Percentiles rank a stretch among this genome's conserved stretches.
Evolutionary conservation across 306 rosid species (phyloP).

Genomic region (Abrus precatorius): DNA sequence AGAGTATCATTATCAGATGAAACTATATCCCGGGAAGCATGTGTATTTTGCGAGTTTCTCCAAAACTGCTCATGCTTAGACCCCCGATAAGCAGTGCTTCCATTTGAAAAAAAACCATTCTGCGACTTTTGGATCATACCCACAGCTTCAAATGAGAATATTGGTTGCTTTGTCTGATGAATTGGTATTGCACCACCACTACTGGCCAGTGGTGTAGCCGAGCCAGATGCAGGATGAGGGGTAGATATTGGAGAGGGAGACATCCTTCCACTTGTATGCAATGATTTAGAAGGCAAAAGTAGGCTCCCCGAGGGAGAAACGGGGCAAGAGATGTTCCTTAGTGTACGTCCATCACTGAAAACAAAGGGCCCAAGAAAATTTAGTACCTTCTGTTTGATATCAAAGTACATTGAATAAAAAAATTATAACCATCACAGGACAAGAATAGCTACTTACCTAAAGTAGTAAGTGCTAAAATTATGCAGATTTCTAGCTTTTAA

Average conservation of each 20-base stretch:
- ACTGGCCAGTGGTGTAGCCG: slow-evolving; percentile 73
- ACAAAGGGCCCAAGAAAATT: slow-evolving; percentile 36
- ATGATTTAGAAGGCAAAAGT: slow-evolving; percentile 66
- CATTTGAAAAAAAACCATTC: slow-evolving; percentile 50
- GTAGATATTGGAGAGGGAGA: slow-evolving; percentile 81
- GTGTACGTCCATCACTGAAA: slow-evolving; percentile 67
- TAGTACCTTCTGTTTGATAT: slow-evolving; percentile 26
- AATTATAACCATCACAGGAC: neutral
- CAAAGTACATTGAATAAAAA: slow-evolving; percentile 5
- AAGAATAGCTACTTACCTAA: neutral
- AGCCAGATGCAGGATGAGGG: slow-evolving; percentile 73
- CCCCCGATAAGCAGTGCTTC: slow-evolving; percentile 53
- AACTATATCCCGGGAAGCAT: slow-evolving; percentile 49
- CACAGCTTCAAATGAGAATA: slow-evolving; percentile 57
- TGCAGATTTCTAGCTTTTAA: slow-evolving; percentile 33
- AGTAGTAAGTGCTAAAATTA: neutral
- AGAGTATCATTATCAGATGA: slow-evolving; percentile 54
- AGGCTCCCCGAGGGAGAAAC: slow-evolving; percentile 76
- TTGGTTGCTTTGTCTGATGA: slow-evolving; percentile 60
- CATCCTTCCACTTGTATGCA: slow-evolving; percentile 68
- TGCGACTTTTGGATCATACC: slow-evolving; percentile 57
- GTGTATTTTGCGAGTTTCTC: slow-evolving; percentile 58
- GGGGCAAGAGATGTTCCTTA: slow-evolving; percentile 76
- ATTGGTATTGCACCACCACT: slow-evolving; percentile 71
- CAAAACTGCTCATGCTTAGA: slow-evolving; percentile 56